Base-by-base conservation (phyloP, 2,329 filamentous ascomycete species). In the Fusarium devonianum region DNA sequence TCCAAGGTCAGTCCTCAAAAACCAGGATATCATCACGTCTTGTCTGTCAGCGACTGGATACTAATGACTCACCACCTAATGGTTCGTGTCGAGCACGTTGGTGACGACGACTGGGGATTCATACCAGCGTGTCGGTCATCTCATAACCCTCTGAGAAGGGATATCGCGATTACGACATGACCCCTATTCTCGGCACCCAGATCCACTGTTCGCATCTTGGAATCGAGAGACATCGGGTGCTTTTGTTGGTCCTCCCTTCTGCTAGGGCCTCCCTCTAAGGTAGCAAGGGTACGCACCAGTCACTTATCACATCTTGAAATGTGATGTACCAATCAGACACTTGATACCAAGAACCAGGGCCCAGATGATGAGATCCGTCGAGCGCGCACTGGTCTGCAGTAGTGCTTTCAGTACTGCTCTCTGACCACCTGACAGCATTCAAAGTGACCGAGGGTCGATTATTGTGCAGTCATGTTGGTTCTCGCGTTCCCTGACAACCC, bases 231-330 rank as follows among this genome's bases (percentile, higher is more conserved):
- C n/a, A n/a, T n/a, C 21, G 35, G 7, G 11, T 26, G 14, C 17
- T 22, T 21, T 19, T 40, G 38, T 41, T 41, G 28, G 28, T 30
- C 7, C 37, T 40, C 25, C 37, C 37, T 17, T 16, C 25, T 30
- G 36, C 36, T 23, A 39, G 36, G 28, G 23, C 37, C 37, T 40
- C 37, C n/a, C n/a, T n/a, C n/a, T n/a, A n/a, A n/a, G n/a, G n/a
- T n/a, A n/a, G n/a, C n/a, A n/a, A n/a, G n/a, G n/a, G n/a, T n/a
- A n/a, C n/a, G n/a, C n/a, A n/a, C n/a, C n/a, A n/a, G n/a, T 34
- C 21, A 25, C 39, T 34, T 23, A 19, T 43, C 13, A 33, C 30
- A 32, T 23, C 39, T 18, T 22, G 21, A 25, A 21, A 14, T 35
- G 16, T 35, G 30, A 35, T 26, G 21, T 21, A 19, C 40, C 40